Base-by-base conservation (phyloP, 2,329 filamentous ascomycete species). In the Aspergillus sp. region DNA sequence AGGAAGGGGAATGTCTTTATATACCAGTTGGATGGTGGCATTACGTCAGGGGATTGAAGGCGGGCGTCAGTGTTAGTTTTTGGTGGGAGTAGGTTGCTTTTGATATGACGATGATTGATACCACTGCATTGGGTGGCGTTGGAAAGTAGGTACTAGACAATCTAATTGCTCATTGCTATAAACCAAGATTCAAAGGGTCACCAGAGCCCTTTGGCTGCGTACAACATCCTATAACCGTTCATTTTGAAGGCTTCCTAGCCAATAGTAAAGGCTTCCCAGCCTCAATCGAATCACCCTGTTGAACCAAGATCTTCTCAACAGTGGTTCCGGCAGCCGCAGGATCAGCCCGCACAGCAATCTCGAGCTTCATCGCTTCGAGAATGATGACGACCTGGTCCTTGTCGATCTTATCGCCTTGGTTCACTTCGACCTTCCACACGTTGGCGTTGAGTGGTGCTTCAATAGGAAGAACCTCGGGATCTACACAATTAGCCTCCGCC, bases 1-100 rank as follows among this genome's bases (percentile, higher is more conserved):
- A 78, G 25, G 85, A 86, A 1, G 93, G 91, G 0, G 90, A 98
- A 46, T 86, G 83, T 54, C 65, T 98, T 46, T 93, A 95, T 64
- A 88, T 98, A 46, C 93, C 93, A 0, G 78, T 88, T 4, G 93
- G 91, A 0, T 98, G 93, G 91, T 98, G 93, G 93, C 93, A 98
- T 73, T 97, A 96, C 67, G 88, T 97, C 3, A 78, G 87, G 50
- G 89, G 89, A 44, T 64, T 97, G 60, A 89, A 82, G 48, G 81
- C 88, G 17, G 95, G 91, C 62, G 90, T 95, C 61, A 96, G 90
- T 57, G 90, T 97, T 10, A 96, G 90, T 63, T 97, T 96, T 63
- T 98, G 93, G 93, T 98, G 88, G 86, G 86, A 87, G 53, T 79
- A 47, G 43, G 19, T 12, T 30, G 4, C 12, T 30, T 5, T n/a